phyloP scores from a whole-genome alignment of 2,329 filamentous ascomycete species.

The Epichloe uncinata region DNA sequence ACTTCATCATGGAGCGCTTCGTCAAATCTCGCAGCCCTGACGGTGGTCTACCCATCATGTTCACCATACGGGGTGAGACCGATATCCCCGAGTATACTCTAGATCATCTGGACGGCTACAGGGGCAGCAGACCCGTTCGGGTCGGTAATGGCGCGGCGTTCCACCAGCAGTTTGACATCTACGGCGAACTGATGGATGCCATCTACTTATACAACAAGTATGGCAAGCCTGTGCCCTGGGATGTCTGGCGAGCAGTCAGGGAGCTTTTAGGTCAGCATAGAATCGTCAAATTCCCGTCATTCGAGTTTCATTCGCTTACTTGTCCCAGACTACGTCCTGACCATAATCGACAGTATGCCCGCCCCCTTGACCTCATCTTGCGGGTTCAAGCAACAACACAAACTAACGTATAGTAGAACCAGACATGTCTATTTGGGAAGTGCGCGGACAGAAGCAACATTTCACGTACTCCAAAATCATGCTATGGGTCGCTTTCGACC shows the following conservation, averaged over 20 bases:
- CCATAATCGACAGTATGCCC: constrained; percentile 42
- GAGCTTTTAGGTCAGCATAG: constrained; percentile 40
- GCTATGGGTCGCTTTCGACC: constrained; percentile 72
- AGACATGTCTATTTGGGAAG: constrained; percentile 79
- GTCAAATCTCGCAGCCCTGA: constrained; percentile 44
- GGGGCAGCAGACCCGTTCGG: constrained; percentile 56
- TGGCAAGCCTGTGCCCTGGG: constrained; percentile 63
- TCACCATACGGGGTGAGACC: constrained; percentile 61
- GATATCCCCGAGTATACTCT: constrained; percentile 61
- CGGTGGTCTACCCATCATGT: constrained; percentile 65
- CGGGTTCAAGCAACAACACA: too few species aligned
- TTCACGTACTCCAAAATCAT: constrained; percentile 75
- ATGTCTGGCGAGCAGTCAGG: constrained; percentile 59
- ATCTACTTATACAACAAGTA: constrained; percentile 73
- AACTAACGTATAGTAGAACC: constrained; percentile 29
- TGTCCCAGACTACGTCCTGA: constrained; percentile 51
- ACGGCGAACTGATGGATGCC: constrained; percentile 64
- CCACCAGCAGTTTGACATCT: constrained; percentile 68
- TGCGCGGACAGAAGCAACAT: constrained; percentile 60
- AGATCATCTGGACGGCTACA: constrained; percentile 58
- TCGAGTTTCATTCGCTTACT: not conserved
- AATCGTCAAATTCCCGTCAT: not conserved
- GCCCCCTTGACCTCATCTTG: not conserved
- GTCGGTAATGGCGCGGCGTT: constrained; percentile 67
- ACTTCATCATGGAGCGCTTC: constrained; percentile 62